phyloP scores from a whole-genome alignment of 1,139 yeast genomes.

The Saccharomyces pastorianus region DNA sequence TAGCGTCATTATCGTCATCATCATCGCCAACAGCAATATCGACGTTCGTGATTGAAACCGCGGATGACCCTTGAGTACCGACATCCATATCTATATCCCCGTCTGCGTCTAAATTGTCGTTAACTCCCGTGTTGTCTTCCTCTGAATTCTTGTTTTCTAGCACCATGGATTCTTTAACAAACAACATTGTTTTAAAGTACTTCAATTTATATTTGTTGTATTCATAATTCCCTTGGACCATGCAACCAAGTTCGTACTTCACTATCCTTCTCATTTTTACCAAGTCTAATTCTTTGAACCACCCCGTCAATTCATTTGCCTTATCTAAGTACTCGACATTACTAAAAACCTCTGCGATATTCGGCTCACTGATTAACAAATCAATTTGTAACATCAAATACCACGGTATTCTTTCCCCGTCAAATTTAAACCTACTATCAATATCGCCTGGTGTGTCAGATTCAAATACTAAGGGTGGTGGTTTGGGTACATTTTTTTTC shows the following conservation, averaged over 20 bases:
- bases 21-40: slow-evolving; percentile 25
- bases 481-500: slow-evolving; percentile 31
- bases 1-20: slow-evolving; percentile 31
- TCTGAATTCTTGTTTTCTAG: slow-evolving; percentile 23
- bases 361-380: slow-evolving; percentile 59
- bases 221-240: slow-evolving; percentile 39
- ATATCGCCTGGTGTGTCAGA: slow-evolving; percentile 29
- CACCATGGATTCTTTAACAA: slow-evolving; percentile 27
- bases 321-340: slow-evolving; percentile 35
- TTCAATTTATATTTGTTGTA: slow-evolving; percentile 38
- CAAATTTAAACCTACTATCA: slow-evolving; percentile 50
- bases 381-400: slow-evolving; percentile 76
- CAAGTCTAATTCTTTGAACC: slow-evolving; percentile 61
- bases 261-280: slow-evolving; percentile 59
- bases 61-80: slow-evolving; percentile 3
- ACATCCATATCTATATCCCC: slow-evolving; percentile 20
- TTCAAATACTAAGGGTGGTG: slow-evolving; percentile 30
- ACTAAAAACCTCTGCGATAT: slow-evolving; percentile 44
- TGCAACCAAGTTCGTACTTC: slow-evolving; percentile 59
- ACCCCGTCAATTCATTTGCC: slow-evolving; percentile 56
- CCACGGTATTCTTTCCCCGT: slow-evolving; percentile 62
- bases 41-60: slow-evolving; percentile 1
- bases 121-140: slow-evolving; percentile 21
- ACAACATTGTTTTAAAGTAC: slow-evolving; percentile 32
- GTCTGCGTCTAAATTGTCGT: slow-evolving; percentile 15